Percentiles rank a stretch among this genome's conserved stretches.
These are phyloP conservation scores for Aschersonia sp. DNA, from an alignment of 2,329 filamentous ascomycete species.

Conservation along the genomic window DNA sequence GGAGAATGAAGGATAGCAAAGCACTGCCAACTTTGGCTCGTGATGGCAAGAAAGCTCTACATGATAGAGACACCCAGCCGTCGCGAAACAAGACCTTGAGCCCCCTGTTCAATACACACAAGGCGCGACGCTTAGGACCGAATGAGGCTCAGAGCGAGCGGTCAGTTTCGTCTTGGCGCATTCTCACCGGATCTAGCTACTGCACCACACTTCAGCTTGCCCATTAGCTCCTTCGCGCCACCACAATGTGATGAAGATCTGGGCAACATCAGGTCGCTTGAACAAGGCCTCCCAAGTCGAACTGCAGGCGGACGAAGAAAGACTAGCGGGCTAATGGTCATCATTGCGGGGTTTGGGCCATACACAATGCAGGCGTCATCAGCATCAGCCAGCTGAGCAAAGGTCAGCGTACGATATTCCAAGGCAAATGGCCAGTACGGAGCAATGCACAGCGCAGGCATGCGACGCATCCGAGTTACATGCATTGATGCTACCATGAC, in stretches of 20 bases:
- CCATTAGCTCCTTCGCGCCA: too few species aligned
- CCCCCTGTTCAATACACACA: background rate
- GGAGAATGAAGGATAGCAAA: background rate
- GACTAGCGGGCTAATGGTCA: background rate
- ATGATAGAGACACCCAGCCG: constrained; percentile 1
- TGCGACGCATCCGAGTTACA: background rate
- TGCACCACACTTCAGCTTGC: background rate
- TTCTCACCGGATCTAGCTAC: background rate
- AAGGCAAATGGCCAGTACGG: background rate
- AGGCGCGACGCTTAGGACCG: background rate
- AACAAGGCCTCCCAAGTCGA: too few species aligned
- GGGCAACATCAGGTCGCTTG: too few species aligned
- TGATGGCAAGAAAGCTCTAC: background rate
- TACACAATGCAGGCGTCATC: background rate
- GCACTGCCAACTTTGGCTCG: background rate
- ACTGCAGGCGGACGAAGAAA: background rate
- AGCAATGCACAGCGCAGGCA: background rate
- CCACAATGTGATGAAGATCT: too few species aligned
- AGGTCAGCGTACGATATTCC: background rate
- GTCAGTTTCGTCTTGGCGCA: background rate
- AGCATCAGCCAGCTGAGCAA: too few species aligned
- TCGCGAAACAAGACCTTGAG: background rate
- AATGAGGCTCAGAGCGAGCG: background rate
- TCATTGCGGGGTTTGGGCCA: background rate
- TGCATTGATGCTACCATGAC: background rate